These are phyloP conservation scores for Globisporangium iwayamae DNA, from an alignment of 352 stramenopile genomes.

Conservation along the genomic window DNA sequence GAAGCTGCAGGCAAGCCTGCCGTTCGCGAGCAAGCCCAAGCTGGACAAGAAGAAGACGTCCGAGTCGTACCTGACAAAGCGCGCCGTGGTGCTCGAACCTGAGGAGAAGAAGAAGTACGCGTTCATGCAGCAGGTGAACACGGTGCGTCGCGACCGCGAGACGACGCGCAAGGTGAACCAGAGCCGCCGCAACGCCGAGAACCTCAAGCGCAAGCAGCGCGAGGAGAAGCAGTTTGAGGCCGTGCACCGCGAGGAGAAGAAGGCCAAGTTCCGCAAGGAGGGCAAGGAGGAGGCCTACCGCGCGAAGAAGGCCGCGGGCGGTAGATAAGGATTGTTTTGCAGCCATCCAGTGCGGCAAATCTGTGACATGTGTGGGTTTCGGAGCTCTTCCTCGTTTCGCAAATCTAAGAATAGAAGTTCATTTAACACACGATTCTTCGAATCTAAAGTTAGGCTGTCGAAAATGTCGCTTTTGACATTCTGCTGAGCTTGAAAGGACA, in stretches of 20 bases:
- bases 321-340: not conserved
- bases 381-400: not conserved
- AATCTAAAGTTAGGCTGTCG: conserved; percentile 7
- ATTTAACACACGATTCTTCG: conserved; percentile 2
- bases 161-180: conserved; percentile 93
- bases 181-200: conserved; percentile 74
- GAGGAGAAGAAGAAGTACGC: conserved; percentile 96
- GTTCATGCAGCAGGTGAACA: conserved; percentile 97
- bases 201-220: conserved; percentile 91
- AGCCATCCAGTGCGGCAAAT: not conserved
- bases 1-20: conserved; percentile 95
- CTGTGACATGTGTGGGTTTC: conserved; percentile 6
- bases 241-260: conserved; percentile 81
- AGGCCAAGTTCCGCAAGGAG: conserved; percentile 80
- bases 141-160: conserved; percentile 96
- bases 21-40: conserved; percentile 98
- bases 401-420: conserved; percentile 10
- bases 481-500: conserved; percentile 2
- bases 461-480: not conserved
- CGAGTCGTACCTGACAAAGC: conserved; percentile 87
- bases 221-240: conserved; percentile 89
- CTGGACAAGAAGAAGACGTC: conserved; percentile 82
- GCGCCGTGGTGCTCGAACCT: conserved; percentile 93
- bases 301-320: conserved; percentile 40
- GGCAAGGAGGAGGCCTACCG: conserved; percentile 70